A percentile compares a stretch with the other conserved stretches of the same genome.
These are phyloP conservation scores for Plasmodium blacklocki DNA, from an alignment of 169 alveolate genomes.

Conservation along the genomic window DNA sequence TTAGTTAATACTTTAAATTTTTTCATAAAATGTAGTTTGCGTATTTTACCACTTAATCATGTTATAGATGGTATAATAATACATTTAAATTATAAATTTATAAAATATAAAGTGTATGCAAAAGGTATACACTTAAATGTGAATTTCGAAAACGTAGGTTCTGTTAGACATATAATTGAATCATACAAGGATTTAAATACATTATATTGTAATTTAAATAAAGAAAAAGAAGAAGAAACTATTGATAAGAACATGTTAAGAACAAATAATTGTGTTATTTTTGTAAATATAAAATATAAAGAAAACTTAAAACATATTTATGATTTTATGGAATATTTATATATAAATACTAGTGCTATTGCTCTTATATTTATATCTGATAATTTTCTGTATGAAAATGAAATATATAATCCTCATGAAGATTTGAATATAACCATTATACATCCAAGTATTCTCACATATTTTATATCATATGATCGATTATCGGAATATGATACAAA, in stretches of 20 bases:
- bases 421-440: slow-evolving; percentile 41
- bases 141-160: slow-evolving; percentile 24
- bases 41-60: slow-evolving; percentile 11
- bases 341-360: slow-evolving; percentile 48
- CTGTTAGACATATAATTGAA: slow-evolving; percentile 17
- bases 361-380: slow-evolving; percentile 60
- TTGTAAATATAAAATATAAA: slow-evolving; percentile 45
- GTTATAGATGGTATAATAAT: slow-evolving; percentile 48
- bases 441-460: slow-evolving; percentile 32
- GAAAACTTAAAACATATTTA: slow-evolving; percentile 41
- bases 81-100: slow-evolving; percentile 25
- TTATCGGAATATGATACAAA: slow-evolving; percentile 15
- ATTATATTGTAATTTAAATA: slow-evolving; percentile 50
- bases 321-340: slow-evolving; percentile 43
- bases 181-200: slow-evolving; percentile 6
- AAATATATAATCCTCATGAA: slow-evolving; percentile 65
- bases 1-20: not conserved
- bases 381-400: slow-evolving; percentile 65
- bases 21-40: slow-evolving; percentile 19
- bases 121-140: slow-evolving; percentile 35
- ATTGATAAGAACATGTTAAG: slow-evolving; percentile 13
- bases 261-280: slow-evolving; percentile 50
- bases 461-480: slow-evolving; percentile 40
- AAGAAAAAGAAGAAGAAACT: slow-evolving; percentile 15
- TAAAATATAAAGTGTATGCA: slow-evolving; percentile 51